These are phyloP conservation scores for Colletotrichum siamense DNA, from an alignment of 2,329 filamentous ascomycete species.

Conservation along the genomic window DNA sequence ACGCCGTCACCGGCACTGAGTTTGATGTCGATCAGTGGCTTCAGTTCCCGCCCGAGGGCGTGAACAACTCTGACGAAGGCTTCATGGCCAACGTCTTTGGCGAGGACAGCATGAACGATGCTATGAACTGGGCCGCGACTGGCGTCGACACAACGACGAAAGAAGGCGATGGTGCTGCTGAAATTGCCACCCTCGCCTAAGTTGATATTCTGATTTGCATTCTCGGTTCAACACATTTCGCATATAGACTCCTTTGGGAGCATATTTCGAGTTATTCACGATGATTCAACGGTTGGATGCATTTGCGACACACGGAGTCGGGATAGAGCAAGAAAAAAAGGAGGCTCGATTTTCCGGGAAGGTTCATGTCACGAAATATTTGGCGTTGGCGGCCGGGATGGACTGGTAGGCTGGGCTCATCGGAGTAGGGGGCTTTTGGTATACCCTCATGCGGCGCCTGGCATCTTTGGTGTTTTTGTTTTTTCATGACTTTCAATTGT, in stretches of 20 bases:
- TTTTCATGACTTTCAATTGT: not conserved
- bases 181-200: slow-evolving; percentile 2
- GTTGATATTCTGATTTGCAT: not conserved
- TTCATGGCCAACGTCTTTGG: slow-evolving; percentile 39
- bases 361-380: not conserved
- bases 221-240: not conserved
- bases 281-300: not conserved
- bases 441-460: slow-evolving; percentile 18
- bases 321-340: slow-evolving; percentile 10
- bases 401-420: not conserved
- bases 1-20: slow-evolving; percentile 55
- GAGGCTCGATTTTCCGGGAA: not conserved
- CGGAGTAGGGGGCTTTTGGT: slow-evolving; percentile 11
- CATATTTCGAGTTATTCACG: not conserved
- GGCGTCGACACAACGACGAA: not conserved
- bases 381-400: slow-evolving; percentile 5
- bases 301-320: slow-evolving; percentile 14
- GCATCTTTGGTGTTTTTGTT: not conserved
- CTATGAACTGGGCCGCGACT: slow-evolving; percentile 24
- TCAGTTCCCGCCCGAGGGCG: slow-evolving; percentile 59
- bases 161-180: slow-evolving; percentile 3
- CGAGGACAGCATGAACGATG: slow-evolving; percentile 23
- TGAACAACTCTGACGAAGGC: slow-evolving; percentile 42
- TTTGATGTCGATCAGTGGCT: slow-evolving; percentile 66
- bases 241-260: slow-evolving; percentile 6